Conservation (phyloP, 176 grass and related monocot species). For the Oryza brachyantha region DNA sequence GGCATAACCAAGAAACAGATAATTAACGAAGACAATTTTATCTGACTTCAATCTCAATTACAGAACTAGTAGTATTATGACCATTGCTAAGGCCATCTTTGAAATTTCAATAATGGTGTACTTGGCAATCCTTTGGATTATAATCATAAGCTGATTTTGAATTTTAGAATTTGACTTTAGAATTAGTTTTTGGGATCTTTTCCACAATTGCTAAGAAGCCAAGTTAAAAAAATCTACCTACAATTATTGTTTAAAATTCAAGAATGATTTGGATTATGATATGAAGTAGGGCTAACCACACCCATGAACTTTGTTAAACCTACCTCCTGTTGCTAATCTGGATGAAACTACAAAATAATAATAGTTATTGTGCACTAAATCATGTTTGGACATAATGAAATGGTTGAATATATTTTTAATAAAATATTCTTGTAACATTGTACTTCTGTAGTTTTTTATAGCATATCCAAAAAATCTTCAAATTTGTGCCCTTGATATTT, state of each 20-base stretch:
- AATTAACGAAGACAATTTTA: background rate
- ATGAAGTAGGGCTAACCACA: background rate
- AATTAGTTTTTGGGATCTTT: background rate
- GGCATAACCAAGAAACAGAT: background rate
- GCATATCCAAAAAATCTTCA: slow-evolving; percentile 13
- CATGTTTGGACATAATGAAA: slow-evolving; percentile 9
- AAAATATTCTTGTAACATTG: background rate
- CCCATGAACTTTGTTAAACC: background rate
- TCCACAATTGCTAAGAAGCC: background rate
- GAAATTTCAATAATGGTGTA: background rate
- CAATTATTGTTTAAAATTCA: background rate
- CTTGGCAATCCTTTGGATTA: background rate
- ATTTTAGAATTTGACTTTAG: background rate
- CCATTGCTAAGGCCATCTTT: background rate
- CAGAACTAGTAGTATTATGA: background rate
- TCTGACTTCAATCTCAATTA: background rate
- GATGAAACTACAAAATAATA: background rate
- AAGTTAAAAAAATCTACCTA: background rate
- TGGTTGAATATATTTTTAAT: background rate
- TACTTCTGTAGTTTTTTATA: background rate
- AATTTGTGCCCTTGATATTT: background rate
- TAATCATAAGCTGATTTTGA: background rate
- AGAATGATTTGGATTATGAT: background rate
- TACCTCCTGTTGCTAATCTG: background rate
- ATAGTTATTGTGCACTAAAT: background rate